These are phyloP conservation scores for Sporothrix inflata DNA, from an alignment of 2,329 filamentous ascomycete genomes.

Conservation along the genomic window DNA sequence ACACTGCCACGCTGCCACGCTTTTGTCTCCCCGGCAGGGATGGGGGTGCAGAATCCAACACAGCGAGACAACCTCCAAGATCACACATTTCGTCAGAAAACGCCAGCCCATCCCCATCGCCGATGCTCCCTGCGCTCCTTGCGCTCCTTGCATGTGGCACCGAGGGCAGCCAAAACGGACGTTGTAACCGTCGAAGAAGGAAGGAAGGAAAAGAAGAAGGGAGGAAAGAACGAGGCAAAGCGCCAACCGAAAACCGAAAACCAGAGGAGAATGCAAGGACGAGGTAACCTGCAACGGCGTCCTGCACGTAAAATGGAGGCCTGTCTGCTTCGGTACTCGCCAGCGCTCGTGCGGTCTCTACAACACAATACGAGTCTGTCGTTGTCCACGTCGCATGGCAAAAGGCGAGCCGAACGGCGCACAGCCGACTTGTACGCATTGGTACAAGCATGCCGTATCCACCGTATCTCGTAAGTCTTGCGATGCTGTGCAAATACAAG, in stretches of 20 bases:
- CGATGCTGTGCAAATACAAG: neutral
- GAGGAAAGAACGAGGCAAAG: neutral
- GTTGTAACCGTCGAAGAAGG: neutral
- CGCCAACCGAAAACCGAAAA: no score
- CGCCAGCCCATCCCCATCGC: constrained; percentile 9
- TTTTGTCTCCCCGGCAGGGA: neutral
- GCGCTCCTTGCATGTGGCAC: neutral
- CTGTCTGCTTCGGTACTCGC: neutral
- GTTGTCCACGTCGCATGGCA: no score
- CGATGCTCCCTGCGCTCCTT: constrained; percentile 15
- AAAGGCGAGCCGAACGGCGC: no score
- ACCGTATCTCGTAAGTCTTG: neutral
- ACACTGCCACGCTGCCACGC: neutral
- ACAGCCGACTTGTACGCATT: neutral
- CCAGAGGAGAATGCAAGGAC: no score
- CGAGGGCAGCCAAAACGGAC: no score
- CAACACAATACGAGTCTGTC: no score
- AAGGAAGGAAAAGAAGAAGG: neutral
- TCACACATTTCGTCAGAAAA: neutral
- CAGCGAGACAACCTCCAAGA: no score
- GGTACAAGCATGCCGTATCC: neutral
- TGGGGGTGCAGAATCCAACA: neutral
- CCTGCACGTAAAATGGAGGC: neutral
- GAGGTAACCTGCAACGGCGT: no score
- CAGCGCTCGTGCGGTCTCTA: no score